Base-by-base conservation (phyloP, 139 green algal genomes). In the Chlorella sorokiniana region DNA sequence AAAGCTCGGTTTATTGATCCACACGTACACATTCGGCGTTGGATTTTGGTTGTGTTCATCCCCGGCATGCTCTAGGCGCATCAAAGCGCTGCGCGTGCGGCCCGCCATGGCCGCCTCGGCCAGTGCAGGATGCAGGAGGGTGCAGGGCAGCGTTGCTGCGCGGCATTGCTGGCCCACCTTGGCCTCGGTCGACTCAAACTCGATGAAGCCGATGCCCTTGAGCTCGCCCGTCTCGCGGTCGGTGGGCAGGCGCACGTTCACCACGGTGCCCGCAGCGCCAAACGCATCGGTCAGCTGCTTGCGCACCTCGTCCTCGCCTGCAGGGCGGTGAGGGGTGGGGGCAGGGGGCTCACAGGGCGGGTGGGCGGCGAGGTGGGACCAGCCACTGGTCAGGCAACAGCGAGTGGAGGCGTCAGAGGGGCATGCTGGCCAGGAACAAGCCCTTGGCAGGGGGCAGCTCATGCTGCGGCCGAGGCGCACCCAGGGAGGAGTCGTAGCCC, bases 131-230 rank as follows among this genome's bases (percentile, higher is more conserved):
- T 68, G 61, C 61, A 68, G 61, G 29, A 38, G 22, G 5, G 61
- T n/a, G 33, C 10, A 10, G 27, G 62, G 33, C 33, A 8, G 18
- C 35, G 27, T n/a, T n/a, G n/a, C n/a, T n/a, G n/a, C n/a, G n/a
- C n/a, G n/a, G n/a, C n/a, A n/a, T n/a, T n/a, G n/a, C n/a, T n/a
- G n/a, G n/a, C 76, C 6, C 70, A 90, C 86, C 83, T 95, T 91
- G 67, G 78, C 89, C 25, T 91, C 92, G 29, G 65, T 54, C 1
- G 40, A 79, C 11, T 52, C 82, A 87, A 96, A 96, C 88, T 96
- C 84, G 23, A 96, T 81, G 61, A 94, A 96, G 71, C 83, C 91
- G 48, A 96, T 94, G 84, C 92, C 92, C 86, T 94, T 95, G 41
- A 96, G 86, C 45, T 87, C 79, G 11, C 91, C 92, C 8, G 85